A percentile compares a stretch with the other conserved stretches of the same genome.
Conservation (phyloP, 768 basidiomycete species). For the Austroboletus eburneus region DNA sequence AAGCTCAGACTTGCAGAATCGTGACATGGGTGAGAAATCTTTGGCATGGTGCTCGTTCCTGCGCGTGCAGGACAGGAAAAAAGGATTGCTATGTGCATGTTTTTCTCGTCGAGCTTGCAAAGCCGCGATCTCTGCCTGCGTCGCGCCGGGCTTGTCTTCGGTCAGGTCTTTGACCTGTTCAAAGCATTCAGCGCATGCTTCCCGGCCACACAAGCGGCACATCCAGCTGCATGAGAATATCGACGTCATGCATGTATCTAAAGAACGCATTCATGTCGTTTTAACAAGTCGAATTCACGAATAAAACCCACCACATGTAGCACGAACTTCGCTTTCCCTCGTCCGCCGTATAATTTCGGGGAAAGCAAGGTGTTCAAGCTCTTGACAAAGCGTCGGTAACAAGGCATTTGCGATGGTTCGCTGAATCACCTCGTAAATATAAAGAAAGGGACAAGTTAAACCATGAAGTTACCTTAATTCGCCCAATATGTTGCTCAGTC, state of each 20-base stretch:
- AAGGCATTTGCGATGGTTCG: slow-evolving; percentile 63
- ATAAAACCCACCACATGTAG: slow-evolving; percentile 68
- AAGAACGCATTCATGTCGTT: slow-evolving; percentile 6
- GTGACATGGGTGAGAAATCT: slow-evolving; percentile 77
- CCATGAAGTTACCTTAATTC: slow-evolving; percentile 52
- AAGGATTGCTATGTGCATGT: slow-evolving; percentile 62
- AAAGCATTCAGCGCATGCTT: slow-evolving; percentile 84
- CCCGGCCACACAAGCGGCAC: slow-evolving; percentile 87
- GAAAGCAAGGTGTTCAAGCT: slow-evolving; percentile 56
- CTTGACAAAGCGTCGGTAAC: slow-evolving; percentile 60
- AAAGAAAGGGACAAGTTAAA: neutral
- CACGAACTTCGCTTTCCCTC: slow-evolving; percentile 77
- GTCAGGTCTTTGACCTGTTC: slow-evolving; percentile 64
- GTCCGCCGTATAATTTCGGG: slow-evolving; percentile 64
- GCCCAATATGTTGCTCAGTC: slow-evolving; percentile 43
- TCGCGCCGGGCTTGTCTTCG: slow-evolving; percentile 44
- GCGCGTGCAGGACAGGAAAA: slow-evolving; percentile 68
- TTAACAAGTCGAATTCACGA: slow-evolving; percentile 2
- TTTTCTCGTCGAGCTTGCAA: slow-evolving; percentile 53
- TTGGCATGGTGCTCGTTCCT: slow-evolving; percentile 63
- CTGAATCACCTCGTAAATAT: slow-evolving; percentile 35
- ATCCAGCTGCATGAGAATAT: slow-evolving; percentile 89
- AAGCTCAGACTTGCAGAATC: slow-evolving; percentile 66
- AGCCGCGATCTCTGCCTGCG: slow-evolving; percentile 44
- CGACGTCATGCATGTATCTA: slow-evolving; percentile 93